A percentile compares a stretch with the other conserved stretches of the same genome.
phyloP scores from a whole-genome alignment of 2,329 filamentous ascomycete species.

The Trichoderma sp. region DNA sequence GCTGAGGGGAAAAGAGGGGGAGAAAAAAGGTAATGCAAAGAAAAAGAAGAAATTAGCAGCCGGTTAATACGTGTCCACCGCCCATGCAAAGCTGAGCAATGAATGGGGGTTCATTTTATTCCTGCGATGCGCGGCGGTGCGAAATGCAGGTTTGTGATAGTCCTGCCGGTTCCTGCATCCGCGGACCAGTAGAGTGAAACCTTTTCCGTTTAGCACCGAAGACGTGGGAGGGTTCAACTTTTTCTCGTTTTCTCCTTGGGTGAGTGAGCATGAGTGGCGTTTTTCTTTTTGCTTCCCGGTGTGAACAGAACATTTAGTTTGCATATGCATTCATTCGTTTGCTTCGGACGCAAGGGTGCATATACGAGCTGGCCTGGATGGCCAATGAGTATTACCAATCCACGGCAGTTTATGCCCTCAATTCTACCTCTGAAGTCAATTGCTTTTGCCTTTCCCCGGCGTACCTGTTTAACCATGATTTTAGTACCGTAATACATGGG shows the following conservation, averaged over 20 bases:
- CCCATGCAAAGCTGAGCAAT: neutral
- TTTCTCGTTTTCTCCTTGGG: neutral
- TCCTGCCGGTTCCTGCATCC: neutral
- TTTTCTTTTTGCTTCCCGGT: neutral
- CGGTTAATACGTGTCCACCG: neutral
- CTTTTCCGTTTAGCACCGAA: neutral
- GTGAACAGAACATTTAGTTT: neutral
- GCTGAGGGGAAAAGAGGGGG: neutral
- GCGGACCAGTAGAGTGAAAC: neutral
- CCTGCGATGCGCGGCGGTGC: neutral
- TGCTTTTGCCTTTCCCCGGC: neutral
- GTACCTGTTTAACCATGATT: neutral
- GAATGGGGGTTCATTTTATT: neutral
- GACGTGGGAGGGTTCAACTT: neutral
- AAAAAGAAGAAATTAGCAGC: neutral
- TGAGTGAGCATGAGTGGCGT: neutral
- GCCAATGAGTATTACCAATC: neutral
- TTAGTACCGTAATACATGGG: neutral
- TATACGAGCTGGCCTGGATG: neutral
- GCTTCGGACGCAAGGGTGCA: slow-evolving; percentile 5
- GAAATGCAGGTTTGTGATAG: slow-evolving; percentile 7
- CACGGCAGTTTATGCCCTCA: neutral
- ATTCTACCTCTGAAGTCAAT: neutral
- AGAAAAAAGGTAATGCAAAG: neutral
- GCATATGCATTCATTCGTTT: slow-evolving; percentile 6